A percentile compares a stretch with the other conserved stretches of the same genome.
These are phyloP conservation scores for Ocimum tenuiflorum DNA, from an alignment of 257 asterid species.

Conservation along the genomic window DNA sequence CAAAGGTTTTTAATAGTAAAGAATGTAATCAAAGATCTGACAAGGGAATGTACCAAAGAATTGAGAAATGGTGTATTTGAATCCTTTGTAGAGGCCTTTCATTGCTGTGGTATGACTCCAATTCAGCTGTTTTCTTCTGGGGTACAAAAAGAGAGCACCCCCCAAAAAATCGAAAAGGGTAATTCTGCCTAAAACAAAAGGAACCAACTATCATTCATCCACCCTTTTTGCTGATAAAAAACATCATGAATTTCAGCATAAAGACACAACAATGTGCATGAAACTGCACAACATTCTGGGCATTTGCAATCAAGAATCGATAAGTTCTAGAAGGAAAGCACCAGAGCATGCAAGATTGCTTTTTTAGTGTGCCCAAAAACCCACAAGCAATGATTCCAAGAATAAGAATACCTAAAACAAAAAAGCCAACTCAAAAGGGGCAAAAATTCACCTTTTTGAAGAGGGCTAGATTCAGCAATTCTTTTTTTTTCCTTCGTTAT, in stretches of 20 bases:
- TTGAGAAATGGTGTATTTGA: slow-evolving; percentile 62
- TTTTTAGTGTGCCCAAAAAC: not conserved
- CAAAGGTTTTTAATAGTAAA: not conserved
- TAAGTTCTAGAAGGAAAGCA: slow-evolving; percentile 4
- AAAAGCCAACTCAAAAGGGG: not conserved
- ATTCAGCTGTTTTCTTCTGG: slow-evolving; percentile 21
- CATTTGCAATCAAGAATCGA: slow-evolving; percentile 14
- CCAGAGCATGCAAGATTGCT: slow-evolving; percentile 11
- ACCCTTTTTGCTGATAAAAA: not conserved
- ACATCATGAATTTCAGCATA: not conserved
- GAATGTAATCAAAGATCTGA: slow-evolving; percentile 5
- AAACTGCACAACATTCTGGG: not conserved
- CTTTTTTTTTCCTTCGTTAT: slow-evolving; percentile 31
- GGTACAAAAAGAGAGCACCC: slow-evolving; percentile 27
- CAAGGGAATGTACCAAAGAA: slow-evolving; percentile 44
- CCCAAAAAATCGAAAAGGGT: slow-evolving; percentile 12
- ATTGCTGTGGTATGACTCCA: slow-evolving; percentile 42
- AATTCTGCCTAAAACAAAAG: slow-evolving; percentile 34
- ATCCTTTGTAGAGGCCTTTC: slow-evolving; percentile 80
- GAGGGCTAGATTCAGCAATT: slow-evolving; percentile 29
- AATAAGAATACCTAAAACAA: not conserved
- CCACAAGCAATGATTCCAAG: not conserved
- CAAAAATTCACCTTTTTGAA: slow-evolving; percentile 31
- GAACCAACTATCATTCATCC: not conserved
- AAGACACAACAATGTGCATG: slow-evolving; percentile 8